Evolutionary conservation across 2,329 filamentous ascomycete genomes (phyloP).

Genomic region (Fusarium globosum): DNA sequence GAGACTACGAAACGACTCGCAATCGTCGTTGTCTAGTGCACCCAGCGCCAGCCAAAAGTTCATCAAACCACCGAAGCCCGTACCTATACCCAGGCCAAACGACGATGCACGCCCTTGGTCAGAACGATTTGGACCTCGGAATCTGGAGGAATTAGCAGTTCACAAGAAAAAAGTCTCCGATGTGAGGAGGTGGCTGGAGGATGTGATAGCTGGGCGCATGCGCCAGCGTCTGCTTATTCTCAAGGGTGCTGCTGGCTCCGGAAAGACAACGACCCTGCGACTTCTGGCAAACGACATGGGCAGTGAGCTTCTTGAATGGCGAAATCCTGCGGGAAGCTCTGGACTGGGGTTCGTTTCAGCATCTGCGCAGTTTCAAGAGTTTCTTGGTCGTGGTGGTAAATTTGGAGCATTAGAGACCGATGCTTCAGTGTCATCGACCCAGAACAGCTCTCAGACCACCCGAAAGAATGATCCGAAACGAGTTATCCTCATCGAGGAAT

Average conservation of each 20-base stretch:
- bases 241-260: slow-evolving; percentile 90
- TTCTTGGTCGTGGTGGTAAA: slow-evolving; percentile 82
- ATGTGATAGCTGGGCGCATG: slow-evolving; percentile 73
- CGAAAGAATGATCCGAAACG: slow-evolving; percentile 51
- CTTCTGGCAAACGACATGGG: slow-evolving; percentile 82
- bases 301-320: slow-evolving; percentile 88
- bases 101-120: slow-evolving; percentile 83
- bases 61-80: slow-evolving; percentile 55
- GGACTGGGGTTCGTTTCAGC: slow-evolving; percentile 74
- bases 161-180: slow-evolving; percentile 95
- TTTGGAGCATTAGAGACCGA: slow-evolving; percentile 76
- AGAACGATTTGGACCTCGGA: slow-evolving; percentile 81
- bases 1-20: slow-evolving; percentile 56
- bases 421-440: slow-evolving; percentile 44
- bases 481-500: slow-evolving; percentile 83
- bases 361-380: slow-evolving; percentile 89
- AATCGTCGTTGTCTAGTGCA: slow-evolving; percentile 34
- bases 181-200: slow-evolving; percentile 84
- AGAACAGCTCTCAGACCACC: slow-evolving; percentile 32
- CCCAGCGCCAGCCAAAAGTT: slow-evolving; percentile 63
- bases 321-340: slow-evolving; percentile 76
- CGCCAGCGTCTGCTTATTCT: slow-evolving; percentile 82
- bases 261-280: slow-evolving; percentile 88
- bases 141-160: slow-evolving; percentile 86
- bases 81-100: slow-evolving; percentile 46